These are phyloP conservation scores for Neurospora tetraspora DNA, from an alignment of 495 filamentous ascomycete genomes.

Conservation along the genomic window DNA sequence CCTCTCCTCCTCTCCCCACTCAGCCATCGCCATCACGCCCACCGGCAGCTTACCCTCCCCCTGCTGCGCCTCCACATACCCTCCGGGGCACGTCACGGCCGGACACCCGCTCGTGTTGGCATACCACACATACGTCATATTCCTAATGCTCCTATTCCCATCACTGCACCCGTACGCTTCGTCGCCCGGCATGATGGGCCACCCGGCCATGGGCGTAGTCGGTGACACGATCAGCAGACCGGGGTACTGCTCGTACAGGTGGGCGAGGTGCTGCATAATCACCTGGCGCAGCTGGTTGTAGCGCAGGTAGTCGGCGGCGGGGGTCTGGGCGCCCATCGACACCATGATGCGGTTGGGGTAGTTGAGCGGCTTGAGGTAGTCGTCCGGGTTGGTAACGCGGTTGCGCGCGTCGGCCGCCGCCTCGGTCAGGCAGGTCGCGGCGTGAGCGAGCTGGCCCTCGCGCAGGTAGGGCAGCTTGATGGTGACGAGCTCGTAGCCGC, in stretches of 20 bases:
- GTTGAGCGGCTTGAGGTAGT: slow-evolving; percentile 38
- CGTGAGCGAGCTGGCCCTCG: slow-evolving; percentile 68
- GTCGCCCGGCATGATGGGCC: slow-evolving; percentile 42
- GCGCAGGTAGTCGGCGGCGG: slow-evolving; percentile 57
- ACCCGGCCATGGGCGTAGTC: slow-evolving; percentile 67
- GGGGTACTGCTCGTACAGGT: slow-evolving; percentile 60
- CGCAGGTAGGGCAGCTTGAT: slow-evolving; percentile 68
- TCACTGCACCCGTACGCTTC: slow-evolving; percentile 63
- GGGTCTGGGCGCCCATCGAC: slow-evolving; percentile 51
- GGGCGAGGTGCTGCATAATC: slow-evolving; percentile 74
- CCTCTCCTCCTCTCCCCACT: slow-evolving; percentile 80
- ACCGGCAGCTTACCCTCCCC: slow-evolving; percentile 48
- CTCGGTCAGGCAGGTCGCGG: slow-evolving; percentile 69
- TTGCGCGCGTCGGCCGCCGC: slow-evolving; percentile 33
- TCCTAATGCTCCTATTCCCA: slow-evolving; percentile 58
- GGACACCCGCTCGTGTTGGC: slow-evolving; percentile 80
- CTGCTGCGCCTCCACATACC: slow-evolving; percentile 48
- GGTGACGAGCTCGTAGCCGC: slow-evolving; percentile 58
- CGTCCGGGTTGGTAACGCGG: slow-evolving; percentile 11
- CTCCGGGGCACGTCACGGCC: slow-evolving; percentile 66
- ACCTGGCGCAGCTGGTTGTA: slow-evolving; percentile 65
- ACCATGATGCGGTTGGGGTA: slow-evolving; percentile 67
- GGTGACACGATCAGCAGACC: slow-evolving; percentile 73
- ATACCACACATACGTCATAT: slow-evolving; percentile 83
- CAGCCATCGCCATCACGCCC: slow-evolving; percentile 80